Base-by-base conservation (phyloP, 352 stramenopile genomes). In the Thalassiosira sp. region DNA sequence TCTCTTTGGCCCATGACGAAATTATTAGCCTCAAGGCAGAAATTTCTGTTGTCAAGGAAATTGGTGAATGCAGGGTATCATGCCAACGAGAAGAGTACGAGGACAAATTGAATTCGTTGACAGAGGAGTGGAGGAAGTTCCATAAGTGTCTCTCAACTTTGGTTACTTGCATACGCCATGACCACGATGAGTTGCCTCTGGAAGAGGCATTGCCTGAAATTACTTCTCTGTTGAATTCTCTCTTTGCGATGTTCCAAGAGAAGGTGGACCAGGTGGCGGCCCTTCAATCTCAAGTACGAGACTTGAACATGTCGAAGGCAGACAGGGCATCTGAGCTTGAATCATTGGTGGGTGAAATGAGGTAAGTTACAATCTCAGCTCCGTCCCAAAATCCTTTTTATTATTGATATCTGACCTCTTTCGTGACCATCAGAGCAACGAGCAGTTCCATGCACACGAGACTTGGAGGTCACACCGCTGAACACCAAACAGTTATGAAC, bases 21-120 rank as follows among this genome's bases (percentile, higher is more conserved):
- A 69, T 73, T 40, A 45, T 71, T 22, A 72, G 48, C 20, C 42
- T 76, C 0, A 24, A 46, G 40, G 68, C 75, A 42, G 75, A 79
- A 63, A 42, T 79, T n/a, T 16, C 60, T 43, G 76, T 67, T 46
- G 40, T 20, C 10, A 72, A 73, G 25, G 52, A 56, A 58, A 74
- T 53, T 25, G 20, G 54, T 25, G 49, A 72, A 35, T 49, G n/a
- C 43, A 28, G 70, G 46, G 42, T 48, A 25, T 62, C 24, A n/a
- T 77, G 8, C 37, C 48, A 16, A 46, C 74, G 53, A 40, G 53
- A 79, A 72, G 57, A 69, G 22, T 65, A 33, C 20, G 48, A 51
- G 1, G 56, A 28, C 3, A 74, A 66, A 52, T 48, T 74, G 27
- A 51, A 1, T 57, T 11, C 15, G 24, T 25, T 66, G 42, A 16